Evolutionary conservation across 805 yeast genomes (phyloP), one percentile per base, ranked within the genome.

Genomic region (Yarrowia sp.): DNA sequence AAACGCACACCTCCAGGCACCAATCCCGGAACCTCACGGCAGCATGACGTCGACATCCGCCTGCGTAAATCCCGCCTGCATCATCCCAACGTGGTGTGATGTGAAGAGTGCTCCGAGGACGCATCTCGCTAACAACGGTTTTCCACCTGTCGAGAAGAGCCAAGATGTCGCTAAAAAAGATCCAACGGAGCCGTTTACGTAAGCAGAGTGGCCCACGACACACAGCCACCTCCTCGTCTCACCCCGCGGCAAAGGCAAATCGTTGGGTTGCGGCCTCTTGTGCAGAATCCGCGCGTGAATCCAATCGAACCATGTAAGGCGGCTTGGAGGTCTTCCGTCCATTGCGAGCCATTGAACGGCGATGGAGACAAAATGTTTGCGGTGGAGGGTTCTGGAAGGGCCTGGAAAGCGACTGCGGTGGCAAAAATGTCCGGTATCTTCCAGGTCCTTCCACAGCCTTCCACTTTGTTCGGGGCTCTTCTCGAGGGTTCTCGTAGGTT

Each of bases 271-370:
- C 47, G 47, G 25, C 18, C 29, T 16, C 29, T 9, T 2, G n/a
- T 51, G 58, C 58, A 51, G 58, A 51, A 51, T 51, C 58, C 19
- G 19, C 32, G 58, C 58, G 42, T 39, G 21, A 31, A 32, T 35
- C 58, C 58, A 32, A n/a, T 22, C 41, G 42, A 35, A 51, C 32
- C 58, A 51, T 35, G 31, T 22, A 18, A 51, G 41, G 42, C 41
- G 42, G 31, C 13, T 6, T 32, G 29, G 1, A 2, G 18, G 9
- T 9, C 10, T 1, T 7, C 9, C 6, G 3, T 3, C 27, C n/a
- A 25, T 21, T 38, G 25, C 14, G 24, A 8, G 25, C 35, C 10
- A 12, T 46, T 16, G 36, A 29, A 4, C 13, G 38, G 27, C 25
- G 53, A 12, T 29, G 10, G 42, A 10, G 24, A 25, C 16, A 6